Base-by-base conservation (phyloP, 495 filamentous ascomycete species). In the Penicillium manginii region DNA sequence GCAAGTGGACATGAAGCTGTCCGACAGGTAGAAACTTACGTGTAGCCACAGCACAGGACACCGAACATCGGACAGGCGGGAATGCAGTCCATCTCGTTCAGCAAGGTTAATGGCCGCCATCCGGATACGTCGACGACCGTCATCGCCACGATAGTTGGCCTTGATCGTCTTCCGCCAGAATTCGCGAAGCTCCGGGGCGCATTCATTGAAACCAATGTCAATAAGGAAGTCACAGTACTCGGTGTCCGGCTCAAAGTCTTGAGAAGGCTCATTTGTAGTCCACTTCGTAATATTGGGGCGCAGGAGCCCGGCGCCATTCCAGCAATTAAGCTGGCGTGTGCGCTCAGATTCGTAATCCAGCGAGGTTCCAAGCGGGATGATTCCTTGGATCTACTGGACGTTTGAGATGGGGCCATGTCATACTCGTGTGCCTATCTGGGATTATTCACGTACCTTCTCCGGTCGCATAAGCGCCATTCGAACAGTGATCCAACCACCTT, bases 31-130 rank as follows among this genome's bases (percentile, higher is more conserved):
- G 17, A 43, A 19, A 50, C 76, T 66, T 54, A 84, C 84, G 64
- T 89, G 86, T 45, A 88, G 56, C 86, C 85, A 89, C 32, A 80
- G 69, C 3, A 88, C 81, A 1, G 86, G 85, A 58, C 85, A 88
- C 42, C 59, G 69, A 17, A 88, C 69, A 69, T 88, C 81, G 11
- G 72, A 65, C 12, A 88, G 54, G 40, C 86, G 68, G 4, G 73
- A 61, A 49, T 80, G 74, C 50, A 89, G 70, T n/a, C 82, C 80
- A 59, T 86, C 86, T 17, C 86, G 65, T 53, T 85, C 83, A 17
- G 78, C 59, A n/a, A 89, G 65, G 54, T 81, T 83, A 56, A 81
- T 78, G 1, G 76, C 74, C 2, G 84, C 83, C 84, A 86, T 84
- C 17, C 81, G 73, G 11, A 82, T 64, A 59, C 81, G 79, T 49